Percentiles rank a stretch among this genome's conserved stretches.
Conservation (phyloP, 164 flowering plant genomes). For the Vitis cinerea region DNA sequence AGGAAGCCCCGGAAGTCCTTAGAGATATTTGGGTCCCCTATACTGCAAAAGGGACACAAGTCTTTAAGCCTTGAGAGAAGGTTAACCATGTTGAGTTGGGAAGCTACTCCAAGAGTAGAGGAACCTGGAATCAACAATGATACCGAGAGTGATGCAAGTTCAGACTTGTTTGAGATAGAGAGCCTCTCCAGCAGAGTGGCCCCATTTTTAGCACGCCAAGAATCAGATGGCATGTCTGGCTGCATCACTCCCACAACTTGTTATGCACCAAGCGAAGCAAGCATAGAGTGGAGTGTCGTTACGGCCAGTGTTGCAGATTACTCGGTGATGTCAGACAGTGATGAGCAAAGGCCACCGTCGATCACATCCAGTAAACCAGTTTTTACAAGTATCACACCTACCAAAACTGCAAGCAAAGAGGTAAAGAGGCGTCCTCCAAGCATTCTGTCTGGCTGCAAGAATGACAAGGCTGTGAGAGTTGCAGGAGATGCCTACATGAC, state of each 20-base stretch:
- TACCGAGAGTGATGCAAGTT: conserved; percentile 68
- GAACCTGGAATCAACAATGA: conserved; percentile 29
- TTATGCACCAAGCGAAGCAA: conserved; percentile 87
- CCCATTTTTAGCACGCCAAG: conserved; percentile 40
- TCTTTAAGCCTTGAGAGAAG: conserved; percentile 31
- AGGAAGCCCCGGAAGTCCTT: conserved; percentile 36
- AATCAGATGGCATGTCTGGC: conserved; percentile 33
- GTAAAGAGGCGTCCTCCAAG: conserved; percentile 16
- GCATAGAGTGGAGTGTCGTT: conserved; percentile 65
- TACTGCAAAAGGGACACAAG: conserved; percentile 28
- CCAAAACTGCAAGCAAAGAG: conserved; percentile 4
- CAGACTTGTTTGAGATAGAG: conserved; percentile 83
- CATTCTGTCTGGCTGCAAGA: conserved; percentile 42
- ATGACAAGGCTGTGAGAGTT: conserved; percentile 55
- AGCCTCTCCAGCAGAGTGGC: conserved; percentile 43
- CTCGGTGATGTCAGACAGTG: conserved; percentile 38
- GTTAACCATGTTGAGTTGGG: conserved; percentile 41
- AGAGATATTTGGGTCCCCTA: conserved; percentile 57
- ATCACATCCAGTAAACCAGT: not conserved
- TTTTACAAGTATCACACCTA: not conserved
- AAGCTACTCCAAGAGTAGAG: conserved; percentile 23
- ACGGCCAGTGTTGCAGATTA: conserved; percentile 64
- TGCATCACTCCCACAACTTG: conserved; percentile 42
- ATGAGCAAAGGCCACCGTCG: conserved; percentile 21
- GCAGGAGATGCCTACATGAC: conserved; percentile 35